These are phyloP conservation scores for Diospyros kaki DNA, from an alignment of 148 eudicot genomes.

Conservation along the genomic window DNA sequence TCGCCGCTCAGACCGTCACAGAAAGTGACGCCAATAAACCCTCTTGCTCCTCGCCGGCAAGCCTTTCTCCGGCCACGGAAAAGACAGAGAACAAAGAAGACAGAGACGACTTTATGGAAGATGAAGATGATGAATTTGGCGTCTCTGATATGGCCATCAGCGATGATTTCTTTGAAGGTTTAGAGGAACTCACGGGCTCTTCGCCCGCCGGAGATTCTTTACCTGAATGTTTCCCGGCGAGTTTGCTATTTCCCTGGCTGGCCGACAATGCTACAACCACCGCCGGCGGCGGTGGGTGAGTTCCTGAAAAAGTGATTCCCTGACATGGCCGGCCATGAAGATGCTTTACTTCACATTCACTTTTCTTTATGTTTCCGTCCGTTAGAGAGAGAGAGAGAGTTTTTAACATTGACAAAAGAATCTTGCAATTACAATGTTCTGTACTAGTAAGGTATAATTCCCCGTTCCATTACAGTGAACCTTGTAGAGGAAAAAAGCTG, in stretches of 20 bases:
- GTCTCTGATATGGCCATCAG: conserved; percentile 39
- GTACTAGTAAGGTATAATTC: too few species aligned
- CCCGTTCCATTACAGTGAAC: too few species aligned
- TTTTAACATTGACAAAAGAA: too few species aligned
- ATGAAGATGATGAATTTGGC: conserved; percentile 42
- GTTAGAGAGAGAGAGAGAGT: too few species aligned
- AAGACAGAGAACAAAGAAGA: conserved; percentile 37
- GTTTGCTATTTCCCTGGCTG: conserved; percentile 31
- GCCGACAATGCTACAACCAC: conserved; percentile 28
- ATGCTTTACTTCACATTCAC: too few species aligned
- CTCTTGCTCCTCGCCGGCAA: conserved; percentile 26
- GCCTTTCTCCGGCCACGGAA: conserved; percentile 44
- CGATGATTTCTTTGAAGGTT: conserved; percentile 70
- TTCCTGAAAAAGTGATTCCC: not conserved
- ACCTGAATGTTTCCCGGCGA: conserved; percentile 30
- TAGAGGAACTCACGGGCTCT: conserved; percentile 47
- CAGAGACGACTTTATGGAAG: conserved; percentile 28
- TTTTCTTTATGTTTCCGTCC: too few species aligned
- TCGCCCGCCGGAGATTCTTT: conserved; percentile 34
- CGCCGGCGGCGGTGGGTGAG: conserved; percentile 55
- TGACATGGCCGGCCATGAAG: not conserved
- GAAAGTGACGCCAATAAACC: conserved; percentile 27
- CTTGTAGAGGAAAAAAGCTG: too few species aligned
- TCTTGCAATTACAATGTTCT: too few species aligned
- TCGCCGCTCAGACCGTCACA: conserved; percentile 15